Percentiles rank a stretch among this genome's conserved stretches.
These are phyloP conservation scores for Sarocladium brachiariae DNA, from an alignment of 2,329 filamentous ascomycete genomes.

Conservation along the genomic window DNA sequence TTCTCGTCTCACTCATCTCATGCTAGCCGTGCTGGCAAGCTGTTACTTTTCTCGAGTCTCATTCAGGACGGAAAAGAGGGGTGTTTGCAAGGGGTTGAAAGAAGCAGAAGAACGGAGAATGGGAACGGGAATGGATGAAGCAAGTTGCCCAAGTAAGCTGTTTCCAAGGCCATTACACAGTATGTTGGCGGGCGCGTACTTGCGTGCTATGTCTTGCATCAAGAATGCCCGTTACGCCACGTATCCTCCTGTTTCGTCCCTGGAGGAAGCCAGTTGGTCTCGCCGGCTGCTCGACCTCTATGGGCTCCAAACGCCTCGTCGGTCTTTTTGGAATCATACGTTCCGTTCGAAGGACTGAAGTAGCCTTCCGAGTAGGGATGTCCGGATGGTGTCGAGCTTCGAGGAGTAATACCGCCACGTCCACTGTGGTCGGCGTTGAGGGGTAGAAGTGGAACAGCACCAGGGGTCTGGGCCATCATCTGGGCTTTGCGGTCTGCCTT, in stretches of 20 bases:
- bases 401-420: slow-evolving; percentile 16
- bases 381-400: slow-evolving; percentile 21
- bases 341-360: slow-evolving; percentile 25
- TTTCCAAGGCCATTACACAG: background rate
- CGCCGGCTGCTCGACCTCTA: slow-evolving; percentile 34
- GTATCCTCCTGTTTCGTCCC: slow-evolving; percentile 84
- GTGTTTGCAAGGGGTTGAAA: no score
- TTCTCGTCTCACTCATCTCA: no score
- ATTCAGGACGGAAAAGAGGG: no score
- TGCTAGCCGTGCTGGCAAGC: no score
- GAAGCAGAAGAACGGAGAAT: no score
- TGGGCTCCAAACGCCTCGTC: slow-evolving; percentile 39
- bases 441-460: slow-evolving; percentile 55
- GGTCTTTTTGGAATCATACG: slow-evolving; percentile 48
- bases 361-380: slow-evolving; percentile 42
- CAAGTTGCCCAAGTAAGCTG: no score
- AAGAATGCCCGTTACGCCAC: slow-evolving; percentile 42
- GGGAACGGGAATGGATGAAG: no score
- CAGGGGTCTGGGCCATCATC: slow-evolving; percentile 41
- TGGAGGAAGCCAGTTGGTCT: slow-evolving; percentile 62
- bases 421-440: slow-evolving; percentile 38
- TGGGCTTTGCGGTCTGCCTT: slow-evolving; percentile 80
- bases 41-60: no score
- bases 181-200: slow-evolving; percentile 19
- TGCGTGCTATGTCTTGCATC: no score